Conservation (phyloP, 2,329 filamentous ascomycete genomes). For the Aureobasidium leucospermi region DNA sequence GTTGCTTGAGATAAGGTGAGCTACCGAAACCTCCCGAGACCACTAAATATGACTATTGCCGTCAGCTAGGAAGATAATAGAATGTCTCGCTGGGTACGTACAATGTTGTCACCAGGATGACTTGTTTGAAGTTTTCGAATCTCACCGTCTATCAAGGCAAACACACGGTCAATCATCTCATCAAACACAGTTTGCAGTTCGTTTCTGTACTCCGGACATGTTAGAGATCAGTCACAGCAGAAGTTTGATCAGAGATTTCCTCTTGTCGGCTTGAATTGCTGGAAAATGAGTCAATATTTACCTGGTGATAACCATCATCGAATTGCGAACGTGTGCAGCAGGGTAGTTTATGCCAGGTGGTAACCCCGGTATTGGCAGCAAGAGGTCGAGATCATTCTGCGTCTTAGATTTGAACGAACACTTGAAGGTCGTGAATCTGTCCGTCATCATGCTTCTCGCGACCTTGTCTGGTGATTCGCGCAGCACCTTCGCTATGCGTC, state of each 20-base stretch:
- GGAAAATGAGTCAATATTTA: conserved; percentile 15
- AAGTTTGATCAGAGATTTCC: conserved; percentile 17
- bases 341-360: conserved; percentile 27
- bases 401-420: conserved; percentile 32
- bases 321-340: conserved; percentile 26
- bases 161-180: no score
- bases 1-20: conserved; percentile 33
- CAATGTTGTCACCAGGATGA: not conserved
- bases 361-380: conserved; percentile 26
- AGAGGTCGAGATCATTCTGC: conserved; percentile 6
- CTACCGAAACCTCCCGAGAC: conserved; percentile 38
- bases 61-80: no score
- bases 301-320: conserved; percentile 28
- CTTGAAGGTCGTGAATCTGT: conserved; percentile 34
- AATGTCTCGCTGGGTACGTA: no score
- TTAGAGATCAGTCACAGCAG: conserved; percentile 15
- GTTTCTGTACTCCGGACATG: no score
- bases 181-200: no score
- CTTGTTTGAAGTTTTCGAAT: conserved; percentile 22
- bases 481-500: not conserved
- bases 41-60: conserved; percentile 31
- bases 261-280: no score
- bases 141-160: no score
- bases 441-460: conserved; percentile 29
- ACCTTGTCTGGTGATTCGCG: conserved; percentile 2